Evolutionary conservation across 139 green algal genomes (phyloP).

Genomic region (Chlorella vulgaris): DNA sequence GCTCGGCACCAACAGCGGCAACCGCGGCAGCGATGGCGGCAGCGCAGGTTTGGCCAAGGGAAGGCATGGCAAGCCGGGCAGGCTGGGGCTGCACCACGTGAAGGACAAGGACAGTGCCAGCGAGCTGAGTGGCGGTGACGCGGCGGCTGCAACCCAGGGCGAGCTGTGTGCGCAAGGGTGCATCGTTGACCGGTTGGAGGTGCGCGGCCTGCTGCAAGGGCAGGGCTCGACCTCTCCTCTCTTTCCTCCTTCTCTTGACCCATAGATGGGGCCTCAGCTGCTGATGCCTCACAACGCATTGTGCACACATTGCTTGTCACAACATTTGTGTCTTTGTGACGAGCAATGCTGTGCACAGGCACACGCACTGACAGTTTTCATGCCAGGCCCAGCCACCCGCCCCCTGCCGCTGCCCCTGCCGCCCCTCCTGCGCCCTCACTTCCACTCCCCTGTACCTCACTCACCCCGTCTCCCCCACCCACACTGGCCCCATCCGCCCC

Average conservation of each 20-base stretch:
- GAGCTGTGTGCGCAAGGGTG: slow-evolving; percentile 14
- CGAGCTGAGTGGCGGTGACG: neutral
- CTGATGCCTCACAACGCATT: no score
- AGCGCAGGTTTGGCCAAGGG: neutral
- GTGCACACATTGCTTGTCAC: neutral
- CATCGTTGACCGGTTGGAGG: slow-evolving; percentile 20
- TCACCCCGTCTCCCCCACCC: neutral
- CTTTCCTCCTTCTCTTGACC: neutral
- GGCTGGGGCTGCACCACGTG: neutral
- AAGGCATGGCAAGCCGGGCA: neutral
- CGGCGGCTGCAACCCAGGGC: neutral
- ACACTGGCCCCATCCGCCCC: neutral
- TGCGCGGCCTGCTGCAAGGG: neutral
- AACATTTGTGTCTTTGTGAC: no score
- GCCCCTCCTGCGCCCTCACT: neutral
- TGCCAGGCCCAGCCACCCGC: no score
- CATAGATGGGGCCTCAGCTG: neutral
- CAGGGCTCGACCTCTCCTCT: neutral
- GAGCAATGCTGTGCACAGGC: neutral
- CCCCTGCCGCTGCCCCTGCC: neutral
- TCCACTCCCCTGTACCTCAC: neutral
- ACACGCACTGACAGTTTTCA: neutral
- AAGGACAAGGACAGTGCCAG: neutral
- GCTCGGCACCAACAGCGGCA: neutral
- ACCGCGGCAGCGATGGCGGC: neutral